Conservation (phyloP, 2,329 filamentous ascomycete genomes). For the Fusarium ramigenum region DNA sequence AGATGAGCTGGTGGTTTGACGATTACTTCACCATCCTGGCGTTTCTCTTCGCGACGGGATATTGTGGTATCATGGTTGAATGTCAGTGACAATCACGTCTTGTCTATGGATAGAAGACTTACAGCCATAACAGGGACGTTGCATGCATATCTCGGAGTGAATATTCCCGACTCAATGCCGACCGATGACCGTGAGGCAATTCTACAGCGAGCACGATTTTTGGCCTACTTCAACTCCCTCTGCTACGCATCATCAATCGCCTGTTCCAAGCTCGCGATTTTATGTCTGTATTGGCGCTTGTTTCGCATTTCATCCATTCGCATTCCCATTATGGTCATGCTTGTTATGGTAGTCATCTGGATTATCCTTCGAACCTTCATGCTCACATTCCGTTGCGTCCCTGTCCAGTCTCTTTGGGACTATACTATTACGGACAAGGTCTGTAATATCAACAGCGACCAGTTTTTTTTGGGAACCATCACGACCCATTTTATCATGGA, state of each 20-base stretch:
- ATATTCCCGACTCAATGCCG: conserved; percentile 16
- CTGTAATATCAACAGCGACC: conserved; percentile 44
- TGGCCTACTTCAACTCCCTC: conserved; percentile 25
- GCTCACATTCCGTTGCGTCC: conserved; percentile 47
- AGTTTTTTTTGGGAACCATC: conserved; percentile 47
- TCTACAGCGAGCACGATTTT: conserved; percentile 20
- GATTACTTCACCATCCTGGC: conserved; percentile 35
- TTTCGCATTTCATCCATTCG: conserved; percentile 43
- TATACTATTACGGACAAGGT: conserved; percentile 35
- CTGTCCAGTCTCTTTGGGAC: conserved; percentile 48
- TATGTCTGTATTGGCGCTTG: conserved; percentile 45
- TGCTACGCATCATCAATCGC: conserved; percentile 42
- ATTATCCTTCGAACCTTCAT: conserved; percentile 45
- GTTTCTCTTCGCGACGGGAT: conserved; percentile 32
- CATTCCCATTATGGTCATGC: conserved; percentile 40
- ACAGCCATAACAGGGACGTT: conserved; percentile 22
- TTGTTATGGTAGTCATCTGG: conserved; percentile 39
- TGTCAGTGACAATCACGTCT: conserved; percentile 6
- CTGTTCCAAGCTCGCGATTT: conserved; percentile 42
- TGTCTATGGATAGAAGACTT: neutral
- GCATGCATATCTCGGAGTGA: conserved; percentile 31
- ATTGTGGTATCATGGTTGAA: conserved; percentile 28
- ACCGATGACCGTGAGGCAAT: conserved; percentile 5
- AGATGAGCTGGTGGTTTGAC: conserved; percentile 37
- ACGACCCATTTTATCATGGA: conserved; percentile 47